phyloP scores from a whole-genome alignment of 768 basidiomycete species.

The Pleurotus tuber-regium region DNA sequence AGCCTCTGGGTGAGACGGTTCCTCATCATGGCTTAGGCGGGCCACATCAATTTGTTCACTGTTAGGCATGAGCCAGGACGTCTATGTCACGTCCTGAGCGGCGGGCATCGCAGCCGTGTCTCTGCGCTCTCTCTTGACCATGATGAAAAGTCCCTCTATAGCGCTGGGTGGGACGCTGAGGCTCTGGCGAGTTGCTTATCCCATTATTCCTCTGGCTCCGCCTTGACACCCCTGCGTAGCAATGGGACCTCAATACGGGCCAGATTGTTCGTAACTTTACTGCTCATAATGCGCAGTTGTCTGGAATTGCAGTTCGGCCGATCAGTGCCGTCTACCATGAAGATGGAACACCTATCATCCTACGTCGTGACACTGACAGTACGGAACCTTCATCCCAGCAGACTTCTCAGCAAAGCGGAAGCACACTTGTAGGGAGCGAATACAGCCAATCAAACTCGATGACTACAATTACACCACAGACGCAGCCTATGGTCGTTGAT shows the following conservation, averaged over 20 bases:
- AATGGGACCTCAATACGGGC: conserved; percentile 98
- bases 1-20: conserved; percentile 13
- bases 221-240: conserved; percentile 45
- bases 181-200: conserved; percentile 58
- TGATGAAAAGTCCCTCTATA: conserved; percentile 83
- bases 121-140: conserved; percentile 81
- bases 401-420: neutral
- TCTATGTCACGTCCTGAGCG: conserved; percentile 66
- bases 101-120: conserved; percentile 71
- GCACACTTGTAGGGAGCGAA: conserved; percentile 18
- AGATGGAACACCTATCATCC: conserved; percentile 16
- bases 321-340: conserved; percentile 35
- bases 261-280: conserved; percentile 72
- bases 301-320: conserved; percentile 78
- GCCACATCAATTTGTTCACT: conserved; percentile 91
- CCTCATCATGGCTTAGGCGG: conserved; percentile 68
- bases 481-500: conserved; percentile 5
- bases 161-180: conserved; percentile 93
- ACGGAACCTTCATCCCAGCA: neutral
- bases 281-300: conserved; percentile 82
- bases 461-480: conserved; percentile 15
- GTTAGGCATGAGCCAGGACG: conserved; percentile 90
- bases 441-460: conserved; percentile 8
- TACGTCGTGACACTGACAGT: neutral
- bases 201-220: conserved; percentile 10